Evolutionary conservation across 192 early-diverging fungal genomes (phyloP).

Genomic region (Powellomyces hirtus): DNA sequence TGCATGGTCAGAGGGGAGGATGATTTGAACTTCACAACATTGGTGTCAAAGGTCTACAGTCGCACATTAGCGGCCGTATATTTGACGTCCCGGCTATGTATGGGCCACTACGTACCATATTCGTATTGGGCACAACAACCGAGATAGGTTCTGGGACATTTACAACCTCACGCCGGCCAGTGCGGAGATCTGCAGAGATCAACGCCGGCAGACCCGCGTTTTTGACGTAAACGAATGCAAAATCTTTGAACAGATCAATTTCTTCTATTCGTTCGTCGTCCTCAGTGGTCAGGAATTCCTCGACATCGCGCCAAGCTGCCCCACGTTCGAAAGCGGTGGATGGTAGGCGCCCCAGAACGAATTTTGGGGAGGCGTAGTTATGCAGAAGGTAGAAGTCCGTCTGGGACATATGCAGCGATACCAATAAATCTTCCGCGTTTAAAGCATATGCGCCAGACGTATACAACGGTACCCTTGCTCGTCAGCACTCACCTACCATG

Average conservation of each 20-base stretch:
- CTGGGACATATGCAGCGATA: too few species aligned
- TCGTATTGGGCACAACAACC: background rate
- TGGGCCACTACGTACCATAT: slow-evolving; percentile 5
- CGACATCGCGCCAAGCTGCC: background rate
- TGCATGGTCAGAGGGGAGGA: slow-evolving; percentile 14
- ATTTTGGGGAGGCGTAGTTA: background rate
- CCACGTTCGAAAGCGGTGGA: background rate
- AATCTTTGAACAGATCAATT: slow-evolving; percentile 17
- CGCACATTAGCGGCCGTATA: background rate
- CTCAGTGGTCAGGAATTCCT: background rate
- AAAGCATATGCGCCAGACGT: too few species aligned
- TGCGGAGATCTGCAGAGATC: slow-evolving; percentile 3
- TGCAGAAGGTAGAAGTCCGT: slow-evolving; percentile 20
- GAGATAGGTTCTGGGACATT: background rate
- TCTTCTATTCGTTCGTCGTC: slow-evolving; percentile 15
- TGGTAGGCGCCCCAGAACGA: background rate
- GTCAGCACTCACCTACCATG: too few species aligned
- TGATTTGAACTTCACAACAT: slow-evolving; percentile 1
- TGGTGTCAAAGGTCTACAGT: too few species aligned
- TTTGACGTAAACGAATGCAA: slow-evolving; percentile 15
- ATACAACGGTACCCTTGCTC: too few species aligned
- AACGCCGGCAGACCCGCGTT: background rate
- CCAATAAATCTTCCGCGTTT: too few species aligned
- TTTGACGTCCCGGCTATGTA: background rate
- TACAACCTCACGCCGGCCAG: background rate